These are phyloP conservation scores for Codiaeum variegatum DNA, from an alignment of 441 rosid species.

Conservation along the genomic window DNA sequence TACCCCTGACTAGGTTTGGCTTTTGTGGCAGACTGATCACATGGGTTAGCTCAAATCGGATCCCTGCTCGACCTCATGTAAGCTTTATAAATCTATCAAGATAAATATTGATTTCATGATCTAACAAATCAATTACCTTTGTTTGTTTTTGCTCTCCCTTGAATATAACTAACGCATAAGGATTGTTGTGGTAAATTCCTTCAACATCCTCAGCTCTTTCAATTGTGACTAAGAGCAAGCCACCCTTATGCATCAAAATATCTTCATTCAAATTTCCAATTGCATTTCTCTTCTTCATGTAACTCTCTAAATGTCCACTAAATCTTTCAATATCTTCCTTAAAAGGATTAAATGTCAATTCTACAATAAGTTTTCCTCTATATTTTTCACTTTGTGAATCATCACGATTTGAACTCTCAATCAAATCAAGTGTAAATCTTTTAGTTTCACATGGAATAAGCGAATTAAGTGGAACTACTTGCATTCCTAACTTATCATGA, in stretches of 20 bases:
- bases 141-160: conserved; percentile 80
- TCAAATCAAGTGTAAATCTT: conserved; percentile 52
- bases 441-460: conserved; percentile 48
- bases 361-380: conserved; percentile 59
- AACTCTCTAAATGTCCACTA: conserved; percentile 26
- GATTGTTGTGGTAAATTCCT: conserved; percentile 64
- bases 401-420: conserved; percentile 40
- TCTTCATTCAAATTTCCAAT: neutral
- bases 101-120: too few relatives aligned
- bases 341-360: conserved; percentile 62
- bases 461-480: conserved; percentile 51
- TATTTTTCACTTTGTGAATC: conserved; percentile 45
- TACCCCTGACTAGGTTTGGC: too few relatives aligned
- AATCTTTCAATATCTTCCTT: conserved; percentile 47
- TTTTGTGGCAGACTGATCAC: too few relatives aligned
- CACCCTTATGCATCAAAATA: conserved; percentile 33
- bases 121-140: too few relatives aligned
- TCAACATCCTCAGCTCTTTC: conserved; percentile 80
- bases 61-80: too few relatives aligned
- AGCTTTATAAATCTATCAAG: too few relatives aligned
- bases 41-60: too few relatives aligned
- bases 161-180: conserved; percentile 67
- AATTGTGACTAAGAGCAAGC: conserved; percentile 68
- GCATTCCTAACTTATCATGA: conserved; percentile 80
- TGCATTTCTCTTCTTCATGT: conserved; percentile 32